These are phyloP conservation scores for Polytrichum commune DNA, from an alignment of 225 moss, liverwort and hornwort species.

Conservation along the genomic window DNA sequence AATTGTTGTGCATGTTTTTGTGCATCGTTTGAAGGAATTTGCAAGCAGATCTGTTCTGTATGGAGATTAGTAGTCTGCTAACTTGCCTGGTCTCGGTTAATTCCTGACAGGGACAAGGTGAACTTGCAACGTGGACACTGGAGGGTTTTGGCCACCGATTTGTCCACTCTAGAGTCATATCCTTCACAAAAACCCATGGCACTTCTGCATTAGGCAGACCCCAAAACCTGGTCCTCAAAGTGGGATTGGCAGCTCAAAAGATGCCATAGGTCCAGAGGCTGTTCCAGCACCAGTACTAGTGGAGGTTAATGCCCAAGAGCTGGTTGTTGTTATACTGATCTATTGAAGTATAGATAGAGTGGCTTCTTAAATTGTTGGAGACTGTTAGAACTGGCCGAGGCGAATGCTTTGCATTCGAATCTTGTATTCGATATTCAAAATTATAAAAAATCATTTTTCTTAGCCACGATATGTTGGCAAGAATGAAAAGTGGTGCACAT, in stretches of 20 bases:
- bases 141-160: conserved; percentile 69
- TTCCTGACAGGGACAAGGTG: conserved; percentile 53
- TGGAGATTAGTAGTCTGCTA: too few species aligned
- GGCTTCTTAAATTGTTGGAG: too few species aligned
- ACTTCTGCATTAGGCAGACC: neutral
- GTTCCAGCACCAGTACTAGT: neutral
- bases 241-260: conserved; percentile 19
- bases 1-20: neutral
- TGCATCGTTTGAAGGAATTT: too few species aligned
- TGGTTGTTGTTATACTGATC: conserved; percentile 21
- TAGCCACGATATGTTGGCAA: too few species aligned
- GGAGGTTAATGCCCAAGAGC: neutral
- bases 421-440: too few species aligned
- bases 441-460: too few species aligned
- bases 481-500: too few species aligned
- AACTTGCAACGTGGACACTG: conserved; percentile 61
- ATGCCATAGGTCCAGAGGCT: neutral
- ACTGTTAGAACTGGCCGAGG: too few species aligned
- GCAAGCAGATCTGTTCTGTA: too few species aligned
- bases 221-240: conserved; percentile 10
- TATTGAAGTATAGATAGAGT: conserved; percentile 18
- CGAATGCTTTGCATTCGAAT: too few species aligned
- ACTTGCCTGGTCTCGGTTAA: too few species aligned
- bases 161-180: conserved; percentile 75
- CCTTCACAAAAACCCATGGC: conserved; percentile 17